Conservation (phyloP, 805 yeast species). For the Metschnikowia continentalis region DNA sequence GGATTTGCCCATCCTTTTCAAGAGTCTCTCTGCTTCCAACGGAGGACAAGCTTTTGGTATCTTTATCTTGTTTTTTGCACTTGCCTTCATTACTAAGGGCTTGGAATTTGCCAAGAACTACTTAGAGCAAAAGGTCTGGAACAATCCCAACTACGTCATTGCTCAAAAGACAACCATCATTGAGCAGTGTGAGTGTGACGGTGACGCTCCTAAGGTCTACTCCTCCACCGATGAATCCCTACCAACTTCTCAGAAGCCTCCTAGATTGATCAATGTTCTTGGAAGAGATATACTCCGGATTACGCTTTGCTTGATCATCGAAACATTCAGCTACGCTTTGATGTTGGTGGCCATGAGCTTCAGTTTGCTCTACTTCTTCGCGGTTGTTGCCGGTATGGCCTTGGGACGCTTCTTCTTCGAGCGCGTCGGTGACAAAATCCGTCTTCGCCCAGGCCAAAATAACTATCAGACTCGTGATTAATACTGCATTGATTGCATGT, state of each 20-base stretch:
- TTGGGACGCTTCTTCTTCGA: slow-evolving; percentile 69
- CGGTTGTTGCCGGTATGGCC: slow-evolving; percentile 64
- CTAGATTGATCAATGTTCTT: slow-evolving; percentile 14
- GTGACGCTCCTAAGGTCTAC: slow-evolving; percentile 7
- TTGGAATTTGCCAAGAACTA: slow-evolving; percentile 56
- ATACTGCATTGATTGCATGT: background rate
- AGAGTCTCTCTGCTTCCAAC: slow-evolving; percentile 46
- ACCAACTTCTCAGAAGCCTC: slow-evolving; percentile 5
- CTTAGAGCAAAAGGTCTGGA: slow-evolving; percentile 64
- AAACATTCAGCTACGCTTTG: slow-evolving; percentile 63
- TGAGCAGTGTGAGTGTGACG: slow-evolving; percentile 20
- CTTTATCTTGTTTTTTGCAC: slow-evolving; percentile 54
- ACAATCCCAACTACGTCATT: slow-evolving; percentile 31
- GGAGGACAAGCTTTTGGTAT: slow-evolving; percentile 72
- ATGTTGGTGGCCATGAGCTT: slow-evolving; percentile 80
- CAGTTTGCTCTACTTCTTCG: slow-evolving; percentile 65
- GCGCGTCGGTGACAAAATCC: slow-evolving; percentile 43
- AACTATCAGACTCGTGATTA: slow-evolving; percentile 11
- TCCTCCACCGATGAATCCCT: slow-evolving; percentile 6
- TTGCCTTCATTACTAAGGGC: slow-evolving; percentile 58
- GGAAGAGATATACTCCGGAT: slow-evolving; percentile 55
- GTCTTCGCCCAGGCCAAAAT: slow-evolving; percentile 28
- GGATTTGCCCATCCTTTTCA: slow-evolving; percentile 62
- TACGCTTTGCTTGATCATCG: slow-evolving; percentile 53
- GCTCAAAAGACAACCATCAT: slow-evolving; percentile 13